Percentiles rank a stretch among this genome's conserved stretches.
phyloP scores from a whole-genome alignment of 164 flowering plant species.

The Magnolia sinica region DNA sequence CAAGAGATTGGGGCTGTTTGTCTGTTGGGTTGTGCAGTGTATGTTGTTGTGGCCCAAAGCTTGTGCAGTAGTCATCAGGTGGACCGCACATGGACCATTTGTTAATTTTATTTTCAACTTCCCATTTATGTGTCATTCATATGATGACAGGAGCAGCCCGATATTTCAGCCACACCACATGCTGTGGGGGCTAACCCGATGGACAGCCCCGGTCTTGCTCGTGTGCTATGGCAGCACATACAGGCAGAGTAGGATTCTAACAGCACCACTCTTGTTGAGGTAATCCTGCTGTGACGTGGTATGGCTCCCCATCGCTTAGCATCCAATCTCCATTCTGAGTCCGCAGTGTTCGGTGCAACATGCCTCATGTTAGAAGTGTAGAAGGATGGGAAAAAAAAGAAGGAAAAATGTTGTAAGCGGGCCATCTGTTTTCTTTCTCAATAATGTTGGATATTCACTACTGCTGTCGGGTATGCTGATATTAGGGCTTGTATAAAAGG shows the following conservation, averaged over 20 bases:
- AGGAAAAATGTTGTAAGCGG: neutral
- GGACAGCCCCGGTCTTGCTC: neutral
- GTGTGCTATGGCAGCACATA: neutral
- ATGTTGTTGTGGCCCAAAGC: neutral
- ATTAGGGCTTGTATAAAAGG: neutral
- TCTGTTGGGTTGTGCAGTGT: neutral
- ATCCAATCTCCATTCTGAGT: neutral
- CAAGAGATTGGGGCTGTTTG: neutral
- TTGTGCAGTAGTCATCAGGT: neutral
- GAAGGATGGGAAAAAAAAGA: neutral
- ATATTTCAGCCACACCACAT: too few species aligned
- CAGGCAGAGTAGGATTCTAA: neutral
- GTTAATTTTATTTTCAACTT: too few species aligned
- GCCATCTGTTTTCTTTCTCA: neutral
- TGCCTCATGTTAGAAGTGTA: slow-evolving; percentile 5
- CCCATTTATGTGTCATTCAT: neutral
- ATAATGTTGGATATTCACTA: neutral
- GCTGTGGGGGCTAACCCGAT: neutral
- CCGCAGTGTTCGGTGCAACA: neutral
- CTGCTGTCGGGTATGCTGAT: too few species aligned
- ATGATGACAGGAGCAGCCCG: too few species aligned
- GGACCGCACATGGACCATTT: neutral
- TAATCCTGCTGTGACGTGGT: neutral
- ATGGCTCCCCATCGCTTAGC: neutral
- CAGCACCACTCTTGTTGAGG: neutral